Evolutionary conservation across 208 protist species (phyloP), one percentile per base, ranked within the genome.

Genomic region (Trypanosoma melophagium): DNA sequence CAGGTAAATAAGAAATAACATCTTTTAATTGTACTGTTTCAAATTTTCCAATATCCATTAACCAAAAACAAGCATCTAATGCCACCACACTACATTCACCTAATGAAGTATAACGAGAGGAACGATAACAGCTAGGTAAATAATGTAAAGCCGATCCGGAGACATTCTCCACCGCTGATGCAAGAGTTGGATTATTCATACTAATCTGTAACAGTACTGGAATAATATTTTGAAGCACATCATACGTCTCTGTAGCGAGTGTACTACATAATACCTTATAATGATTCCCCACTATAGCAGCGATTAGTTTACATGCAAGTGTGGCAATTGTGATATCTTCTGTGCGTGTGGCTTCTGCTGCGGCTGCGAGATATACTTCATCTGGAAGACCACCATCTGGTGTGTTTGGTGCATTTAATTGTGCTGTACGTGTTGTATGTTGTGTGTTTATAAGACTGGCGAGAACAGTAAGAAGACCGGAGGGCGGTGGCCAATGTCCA

Each of bases 121-220:
- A 67, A 50, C 79, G 81, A 22, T 78, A 66, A 66, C 79, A 80
- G 13, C 45, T 58, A 0, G 84, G 80, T 31, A 74, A 67, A 70
- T 88, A 60, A 62, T 92, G 78, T 28, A 92, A 61, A 25, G 80
- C 69, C 31, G 89, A 95, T 9, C 74, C 71, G 0, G 82, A 75
- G 12, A 71, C 63, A 52, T 74, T 70, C 50, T 82, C 83, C 21
- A 65, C 41, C 14, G 74, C 69, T n/a, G 66, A 74, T 14, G 82
- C 66, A 14, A 95, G 65, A 49, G 87, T 90, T 12, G 89, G 89
- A 68, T 95, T 95, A 54, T 81, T 44, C 7, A 90, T 62, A n/a
- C 64, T 71, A 22, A 92, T 71, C 35, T 81, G 66, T n/a, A 87
- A 38, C 19, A 92, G 75, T 62, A 84, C 38, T 31, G 89, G 89